Percentiles rank a stretch among this genome's conserved stretches.
phyloP scores from a whole-genome alignment of 2,329 filamentous ascomycete genomes.

The Cordyceps javanica region DNA sequence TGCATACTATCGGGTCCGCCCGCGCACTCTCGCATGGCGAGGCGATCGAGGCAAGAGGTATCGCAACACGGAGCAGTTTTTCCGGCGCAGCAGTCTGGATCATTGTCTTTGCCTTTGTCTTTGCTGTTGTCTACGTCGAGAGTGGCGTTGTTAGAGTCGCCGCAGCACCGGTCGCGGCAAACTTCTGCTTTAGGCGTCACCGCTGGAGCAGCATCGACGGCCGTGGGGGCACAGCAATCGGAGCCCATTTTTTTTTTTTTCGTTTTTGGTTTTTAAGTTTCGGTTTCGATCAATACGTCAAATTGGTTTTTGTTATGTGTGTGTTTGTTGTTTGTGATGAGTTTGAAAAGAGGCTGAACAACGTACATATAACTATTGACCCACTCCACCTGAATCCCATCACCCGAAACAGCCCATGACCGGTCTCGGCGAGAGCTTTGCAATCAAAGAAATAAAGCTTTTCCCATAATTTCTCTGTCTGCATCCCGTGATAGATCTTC shows the following conservation, averaged over 20 bases:
- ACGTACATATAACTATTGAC: background rate
- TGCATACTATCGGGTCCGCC: background rate
- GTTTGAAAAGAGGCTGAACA: background rate
- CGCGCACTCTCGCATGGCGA: constrained; percentile 37
- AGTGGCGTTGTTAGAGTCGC: background rate
- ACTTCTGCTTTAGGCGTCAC: background rate
- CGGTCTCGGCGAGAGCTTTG: background rate
- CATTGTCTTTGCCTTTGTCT: background rate
- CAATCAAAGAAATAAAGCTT: background rate
- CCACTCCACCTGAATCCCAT: background rate
- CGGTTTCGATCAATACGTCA: background rate
- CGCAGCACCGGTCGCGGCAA: background rate
- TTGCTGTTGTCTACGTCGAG: background rate
- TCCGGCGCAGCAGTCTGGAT: constrained; percentile 35
- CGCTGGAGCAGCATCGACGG: background rate
- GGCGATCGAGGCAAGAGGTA: constrained; percentile 34
- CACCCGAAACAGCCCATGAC: background rate
- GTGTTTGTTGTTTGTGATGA: background rate
- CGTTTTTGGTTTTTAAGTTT: no score
- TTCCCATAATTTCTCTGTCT: background rate
- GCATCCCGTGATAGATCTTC: no score
- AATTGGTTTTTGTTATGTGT: background rate
- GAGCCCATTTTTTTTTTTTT: constrained; percentile 2
- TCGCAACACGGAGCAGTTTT: constrained; percentile 37
- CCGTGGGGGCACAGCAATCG: background rate